Evolutionary conservation across 2,329 filamentous ascomycete genomes (phyloP), one percentile per base, ranked within the genome.

Genomic region (Aureobasidium mangrovei): DNA sequence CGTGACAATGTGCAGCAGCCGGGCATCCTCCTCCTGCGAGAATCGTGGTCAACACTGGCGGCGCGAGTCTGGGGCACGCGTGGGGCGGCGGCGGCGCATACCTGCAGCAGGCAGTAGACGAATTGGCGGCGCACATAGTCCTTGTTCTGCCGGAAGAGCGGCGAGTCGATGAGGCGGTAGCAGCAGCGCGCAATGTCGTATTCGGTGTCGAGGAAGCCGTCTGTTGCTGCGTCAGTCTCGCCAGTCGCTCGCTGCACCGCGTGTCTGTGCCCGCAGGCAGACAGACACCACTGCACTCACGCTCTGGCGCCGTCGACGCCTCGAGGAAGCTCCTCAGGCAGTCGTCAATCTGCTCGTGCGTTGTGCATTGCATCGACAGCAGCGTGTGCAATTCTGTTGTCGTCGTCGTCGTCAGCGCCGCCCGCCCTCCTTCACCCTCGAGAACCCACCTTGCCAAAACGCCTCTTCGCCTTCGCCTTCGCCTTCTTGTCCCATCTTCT

Each of bases 111-210:
- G 68, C 89, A 91, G 70, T 95, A 90, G 60, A 97, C 83, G 64
- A 98, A 89, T 73, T 97, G 93, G 42, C 82, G 86, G 59, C 91
- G 87, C 59, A 97, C 87, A 71, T 98, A 97, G 55, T 89, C 85
- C 61, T 82, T 80, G 68, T 96, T 85, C 10, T 77, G 71, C 28
- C 73, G 71, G 69, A 94, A 98, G 42, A 97, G 75, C 18, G 74
- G 73, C 67, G 90, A 90, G 51, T 84, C 77, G 56, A 94, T 76
- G 36, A 98, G 79, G 68, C 82, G 82, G 68, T 88, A 86, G 57
- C 86, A 85, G 73, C 91, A 97, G 62, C 77, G 81, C 27, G 84
- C 83, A 56, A 95, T 77, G 64, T 94, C 88, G 65, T 91, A 83
- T 62, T 94, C 87, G 61, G 82, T 84, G 56, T 81, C 76, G 59